Base-by-base conservation (phyloP, 164 flowering plant species). In the Umbilicus rupestris region DNA sequence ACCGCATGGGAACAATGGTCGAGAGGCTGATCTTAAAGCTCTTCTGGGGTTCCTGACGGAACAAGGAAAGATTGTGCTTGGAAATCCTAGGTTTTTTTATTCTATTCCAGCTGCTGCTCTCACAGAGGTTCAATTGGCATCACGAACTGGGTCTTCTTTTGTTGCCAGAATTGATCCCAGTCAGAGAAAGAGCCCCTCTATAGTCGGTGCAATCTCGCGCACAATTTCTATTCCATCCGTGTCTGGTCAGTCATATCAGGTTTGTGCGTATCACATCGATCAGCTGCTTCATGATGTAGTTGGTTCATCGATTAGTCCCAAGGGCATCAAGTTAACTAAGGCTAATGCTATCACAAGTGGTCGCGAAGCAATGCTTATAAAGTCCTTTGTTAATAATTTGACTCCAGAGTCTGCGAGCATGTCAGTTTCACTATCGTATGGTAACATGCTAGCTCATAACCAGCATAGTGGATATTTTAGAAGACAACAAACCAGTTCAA, bases 161-260 rank as follows among this genome's bases (percentile, higher is more conserved):
- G 78, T 79, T 68, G 78, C 77, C 22, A 75, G 74, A 31, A 80
- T 85, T 5, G 87, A 82, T 71, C 72, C 67, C 29, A 79, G 84
- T 63, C 80, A 73, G 46, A 72, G 69, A 63, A 82, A 75, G 72
- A 80, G 78, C 31, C 47, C 85, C 24, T 84, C 96, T 55, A 74
- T 86, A 69, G 79, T 85, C 78, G 97, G 86, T 68, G 81, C 86
- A 26, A 70, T 87, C 59, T 90, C 92, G 30, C 84, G 98, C 9
- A 74, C 90, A 47, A 66, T 90, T 71, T 83, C 93, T 22, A 74
- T 76, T 57, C 98, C 96, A 28, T 92, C 95, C 22, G 87, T 88
- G 17, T 85, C 95, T 33, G 89, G 93, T 37, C 92, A 88, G 66
- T 69, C 93, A 42, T 80, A 80, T 72, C 88, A 85, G 75, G 80